phyloP scores from a whole-genome alignment of 805 yeast species.

The Pichia membranifaciens region DNA sequence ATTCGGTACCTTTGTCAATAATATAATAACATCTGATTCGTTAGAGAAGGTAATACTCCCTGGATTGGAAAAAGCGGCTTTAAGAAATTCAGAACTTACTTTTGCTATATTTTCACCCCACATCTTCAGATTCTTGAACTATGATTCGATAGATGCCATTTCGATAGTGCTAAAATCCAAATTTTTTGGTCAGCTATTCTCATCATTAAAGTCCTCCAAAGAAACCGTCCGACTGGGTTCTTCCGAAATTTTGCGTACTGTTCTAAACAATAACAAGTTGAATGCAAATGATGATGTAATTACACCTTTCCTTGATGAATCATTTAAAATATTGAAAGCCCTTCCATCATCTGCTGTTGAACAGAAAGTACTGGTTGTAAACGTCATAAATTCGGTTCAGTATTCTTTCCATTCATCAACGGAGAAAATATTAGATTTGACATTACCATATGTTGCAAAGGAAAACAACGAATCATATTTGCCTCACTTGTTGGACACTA shows the following conservation, averaged over 20 bases:
- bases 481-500: conserved; percentile 41
- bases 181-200: conserved; percentile 43
- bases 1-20: conserved; percentile 17
- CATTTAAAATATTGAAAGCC: conserved; percentile 52
- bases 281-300: conserved; percentile 26
- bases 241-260: conserved; percentile 28
- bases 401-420: not conserved
- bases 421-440: conserved; percentile 34
- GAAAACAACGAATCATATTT: conserved; percentile 73
- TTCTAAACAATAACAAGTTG: conserved; percentile 18
- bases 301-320: conserved; percentile 41
- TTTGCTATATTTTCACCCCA: conserved; percentile 50
- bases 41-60: conserved; percentile 33
- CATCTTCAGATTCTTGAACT: conserved; percentile 35
- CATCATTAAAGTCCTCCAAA: conserved; percentile 66
- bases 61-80: conserved; percentile 61
- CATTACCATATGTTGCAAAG: conserved; percentile 53
- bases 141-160: conserved; percentile 36
- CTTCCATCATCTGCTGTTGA: conserved; percentile 56
- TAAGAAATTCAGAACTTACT: conserved; percentile 73
- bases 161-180: conserved; percentile 35
- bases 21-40: conserved; percentile 11
- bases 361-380: conserved; percentile 49
- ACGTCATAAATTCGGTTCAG: conserved; percentile 35
- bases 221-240: conserved; percentile 53